Evolutionary conservation across 148 eudicot genomes (phyloP).

Genomic region (Tetragonia tetragonoides): DNA sequence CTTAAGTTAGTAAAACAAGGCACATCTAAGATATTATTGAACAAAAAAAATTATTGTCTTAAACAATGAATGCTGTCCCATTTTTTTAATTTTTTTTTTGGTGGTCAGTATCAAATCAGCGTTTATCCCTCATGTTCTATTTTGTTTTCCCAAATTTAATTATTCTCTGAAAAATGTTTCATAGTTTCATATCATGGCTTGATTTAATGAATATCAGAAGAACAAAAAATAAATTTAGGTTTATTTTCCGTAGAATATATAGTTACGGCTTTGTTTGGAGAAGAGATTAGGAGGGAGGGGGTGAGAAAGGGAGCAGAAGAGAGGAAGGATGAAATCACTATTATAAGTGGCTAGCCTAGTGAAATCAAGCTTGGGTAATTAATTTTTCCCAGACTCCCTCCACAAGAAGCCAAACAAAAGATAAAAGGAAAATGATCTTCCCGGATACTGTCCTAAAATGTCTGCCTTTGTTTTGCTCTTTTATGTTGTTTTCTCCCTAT

Average conservation of each 20-base stretch:
- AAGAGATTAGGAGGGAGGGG: not conserved
- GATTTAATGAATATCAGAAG: not conserved
- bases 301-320: not conserved
- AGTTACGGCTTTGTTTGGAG: not conserved
- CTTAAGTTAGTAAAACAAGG: no score
- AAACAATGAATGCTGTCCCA: no score
- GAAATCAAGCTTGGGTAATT: not conserved
- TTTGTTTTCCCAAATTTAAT: no score
- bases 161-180: no score
- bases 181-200: no score
- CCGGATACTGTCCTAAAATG: not conserved
- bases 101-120: no score
- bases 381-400: not conserved
- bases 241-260: not conserved
- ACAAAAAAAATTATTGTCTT: no score
- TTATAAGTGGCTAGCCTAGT: not conserved
- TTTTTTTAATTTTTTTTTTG: no score
- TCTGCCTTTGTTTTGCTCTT: constrained; percentile 7
- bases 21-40: no score
- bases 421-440: not conserved
- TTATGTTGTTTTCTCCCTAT: not conserved
- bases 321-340: not conserved
- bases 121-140: no score
- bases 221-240: not conserved
- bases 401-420: no score